Evolutionary conservation across 768 basidiomycete species (phyloP).

Genomic region (Lactarius sp.): DNA sequence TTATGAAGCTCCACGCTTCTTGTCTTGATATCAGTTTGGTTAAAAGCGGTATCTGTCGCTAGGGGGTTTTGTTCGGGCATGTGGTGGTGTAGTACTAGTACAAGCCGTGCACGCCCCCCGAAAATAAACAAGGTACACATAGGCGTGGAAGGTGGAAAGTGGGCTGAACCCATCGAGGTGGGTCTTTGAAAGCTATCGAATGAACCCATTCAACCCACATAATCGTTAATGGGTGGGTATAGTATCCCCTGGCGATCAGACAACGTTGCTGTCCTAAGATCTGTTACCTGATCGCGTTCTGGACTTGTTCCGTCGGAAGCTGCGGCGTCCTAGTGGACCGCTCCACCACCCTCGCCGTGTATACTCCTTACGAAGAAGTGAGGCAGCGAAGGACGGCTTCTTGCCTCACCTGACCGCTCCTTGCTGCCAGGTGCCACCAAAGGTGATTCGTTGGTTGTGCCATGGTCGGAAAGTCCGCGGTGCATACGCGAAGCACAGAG

Average conservation of each 20-base stretch:
- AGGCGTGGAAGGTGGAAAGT: too few relatives aligned
- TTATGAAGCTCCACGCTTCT: too few relatives aligned
- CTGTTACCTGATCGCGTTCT: neutral
- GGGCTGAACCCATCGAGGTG: too few relatives aligned
- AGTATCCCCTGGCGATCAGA: neutral
- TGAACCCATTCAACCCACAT: too few relatives aligned
- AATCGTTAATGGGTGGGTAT: too few relatives aligned
- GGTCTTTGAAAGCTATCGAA: too few relatives aligned
- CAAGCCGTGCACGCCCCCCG: too few relatives aligned
- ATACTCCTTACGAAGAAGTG: neutral
- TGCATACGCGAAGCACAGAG: conserved; percentile 1
- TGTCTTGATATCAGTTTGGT: too few relatives aligned
- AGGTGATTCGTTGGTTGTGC: neutral
- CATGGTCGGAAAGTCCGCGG: neutral
- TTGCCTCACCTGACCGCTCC: neutral
- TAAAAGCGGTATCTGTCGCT: too few relatives aligned
- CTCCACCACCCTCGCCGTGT: neutral
- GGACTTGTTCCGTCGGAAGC: neutral
- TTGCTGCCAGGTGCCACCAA: neutral
- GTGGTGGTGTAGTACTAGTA: too few relatives aligned
- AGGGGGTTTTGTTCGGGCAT: too few relatives aligned
- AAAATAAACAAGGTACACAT: too few relatives aligned
- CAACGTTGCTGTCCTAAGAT: neutral
- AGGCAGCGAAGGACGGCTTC: neutral
- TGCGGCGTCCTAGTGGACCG: neutral